These are phyloP conservation scores for Chytriomyces sp. DNA, from an alignment of 192 early-diverging fungal species.

Conservation along the genomic window DNA sequence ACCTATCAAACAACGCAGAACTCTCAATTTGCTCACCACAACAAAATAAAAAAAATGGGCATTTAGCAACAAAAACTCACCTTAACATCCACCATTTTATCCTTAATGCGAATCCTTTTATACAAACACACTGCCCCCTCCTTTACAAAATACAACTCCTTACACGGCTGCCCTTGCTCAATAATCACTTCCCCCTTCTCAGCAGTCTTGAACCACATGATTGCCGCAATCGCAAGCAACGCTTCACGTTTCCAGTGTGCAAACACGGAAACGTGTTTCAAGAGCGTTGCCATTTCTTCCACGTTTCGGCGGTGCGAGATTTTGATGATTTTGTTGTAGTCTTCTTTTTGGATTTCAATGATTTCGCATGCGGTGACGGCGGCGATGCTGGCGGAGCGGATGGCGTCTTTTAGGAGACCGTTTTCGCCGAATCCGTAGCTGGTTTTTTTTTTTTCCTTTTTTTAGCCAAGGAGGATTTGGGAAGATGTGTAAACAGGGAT, in stretches of 20 bases:
- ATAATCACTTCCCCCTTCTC: slow-evolving; percentile 6
- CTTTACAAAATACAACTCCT: slow-evolving; percentile 29
- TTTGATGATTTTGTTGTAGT: slow-evolving; percentile 28
- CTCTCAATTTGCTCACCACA: too few relatives aligned
- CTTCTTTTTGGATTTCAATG: slow-evolving; percentile 25
- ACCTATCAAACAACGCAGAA: neutral
- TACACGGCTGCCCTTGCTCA: slow-evolving; percentile 23
- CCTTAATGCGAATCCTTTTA: slow-evolving; percentile 11
- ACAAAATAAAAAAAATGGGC: neutral
- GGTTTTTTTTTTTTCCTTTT: too few relatives aligned
- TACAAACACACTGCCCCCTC: slow-evolving; percentile 18
- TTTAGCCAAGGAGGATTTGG: too few relatives aligned
- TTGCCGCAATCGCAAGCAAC: slow-evolving; percentile 9
- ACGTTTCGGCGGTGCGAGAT: slow-evolving; percentile 19
- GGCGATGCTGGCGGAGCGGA: slow-evolving; percentile 10
- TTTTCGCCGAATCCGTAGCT: slow-evolving; percentile 21
- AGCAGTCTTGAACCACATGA: slow-evolving; percentile 21
- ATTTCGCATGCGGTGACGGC: slow-evolving; percentile 17
- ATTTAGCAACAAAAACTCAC: neutral
- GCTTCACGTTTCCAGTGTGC: slow-evolving; percentile 6
- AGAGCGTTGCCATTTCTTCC: slow-evolving; percentile 25
- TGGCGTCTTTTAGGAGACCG: slow-evolving; percentile 16
- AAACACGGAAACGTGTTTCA: slow-evolving; percentile 12
- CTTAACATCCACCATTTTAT: neutral
- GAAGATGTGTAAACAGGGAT: too few relatives aligned